phyloP scores from a whole-genome alignment of 164 flowering plant genomes.

The Buxus sempervirens region DNA sequence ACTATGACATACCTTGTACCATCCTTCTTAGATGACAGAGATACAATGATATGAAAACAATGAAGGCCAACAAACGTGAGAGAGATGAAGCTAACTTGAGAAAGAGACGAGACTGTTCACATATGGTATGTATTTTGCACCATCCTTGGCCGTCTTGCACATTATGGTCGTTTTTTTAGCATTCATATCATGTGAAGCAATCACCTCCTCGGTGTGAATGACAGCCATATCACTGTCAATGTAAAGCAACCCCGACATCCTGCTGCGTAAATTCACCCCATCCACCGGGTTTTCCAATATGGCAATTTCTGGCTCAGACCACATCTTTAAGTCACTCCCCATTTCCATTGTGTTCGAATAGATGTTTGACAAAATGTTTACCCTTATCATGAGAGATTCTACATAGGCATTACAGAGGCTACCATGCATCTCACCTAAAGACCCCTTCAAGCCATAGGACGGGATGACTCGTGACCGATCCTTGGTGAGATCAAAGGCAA shows the following conservation, averaged over 20 bases:
- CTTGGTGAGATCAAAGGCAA: constrained; percentile 35
- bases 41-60: too few relatives aligned
- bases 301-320: constrained; percentile 14
- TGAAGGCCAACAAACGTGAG: neutral
- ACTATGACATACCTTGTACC: constrained; percentile 26
- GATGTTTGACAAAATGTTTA: constrained; percentile 23
- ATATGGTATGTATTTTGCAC: constrained; percentile 22
- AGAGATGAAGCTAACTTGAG: neutral
- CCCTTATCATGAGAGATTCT: neutral
- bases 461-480: constrained; percentile 28
- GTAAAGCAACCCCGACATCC: constrained; percentile 10
- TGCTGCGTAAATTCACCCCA: neutral
- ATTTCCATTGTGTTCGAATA: constrained; percentile 40
- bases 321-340: constrained; percentile 14
- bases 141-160: neutral
- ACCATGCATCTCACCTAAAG: constrained; percentile 30
- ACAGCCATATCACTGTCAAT: constrained; percentile 20
- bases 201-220: constrained; percentile 3
- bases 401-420: constrained; percentile 23
- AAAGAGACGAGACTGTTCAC: constrained; percentile 46
- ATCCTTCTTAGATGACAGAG: neutral
- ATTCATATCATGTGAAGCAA: constrained; percentile 19
- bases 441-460: constrained; percentile 1
- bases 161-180: constrained; percentile 10
- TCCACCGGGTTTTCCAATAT: neutral